Percentiles rank a stretch among this genome's conserved stretches.
phyloP scores from a whole-genome alignment of 1,284 basidiomycete species.

The Volvariella surrecta region DNA sequence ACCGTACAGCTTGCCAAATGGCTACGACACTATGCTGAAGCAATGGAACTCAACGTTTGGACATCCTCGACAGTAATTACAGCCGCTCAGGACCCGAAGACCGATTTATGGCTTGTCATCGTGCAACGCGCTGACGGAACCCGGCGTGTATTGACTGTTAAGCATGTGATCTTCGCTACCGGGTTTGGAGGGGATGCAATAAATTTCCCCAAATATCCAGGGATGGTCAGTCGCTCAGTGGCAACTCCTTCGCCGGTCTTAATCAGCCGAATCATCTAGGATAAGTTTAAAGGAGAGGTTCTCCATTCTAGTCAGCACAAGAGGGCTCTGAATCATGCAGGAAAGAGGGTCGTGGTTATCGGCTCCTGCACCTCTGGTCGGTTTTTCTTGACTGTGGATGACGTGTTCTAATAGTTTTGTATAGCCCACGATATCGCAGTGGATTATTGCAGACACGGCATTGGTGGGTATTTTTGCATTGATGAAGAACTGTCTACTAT shows the following conservation, averaged over 20 bases:
- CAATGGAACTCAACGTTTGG: conserved; percentile 53
- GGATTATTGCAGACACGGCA: conserved; percentile 20
- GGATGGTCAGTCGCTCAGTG: conserved; percentile 15
- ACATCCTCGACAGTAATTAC: conserved; percentile 32
- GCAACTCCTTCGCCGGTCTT: conserved; percentile 1
- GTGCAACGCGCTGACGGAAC: conserved; percentile 35
- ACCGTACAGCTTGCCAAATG: conserved; percentile 43
- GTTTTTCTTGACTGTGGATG: conserved; percentile 3
- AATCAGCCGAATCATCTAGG: conserved; percentile 18
- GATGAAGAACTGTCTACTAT: conserved; percentile 2
- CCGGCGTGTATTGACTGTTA: conserved; percentile 41
- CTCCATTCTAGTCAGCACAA: conserved; percentile 48
- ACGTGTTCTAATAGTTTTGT: neutral
- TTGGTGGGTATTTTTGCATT: conserved; percentile 11
- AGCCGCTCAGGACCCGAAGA: conserved; percentile 31
- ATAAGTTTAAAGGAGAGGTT: conserved; percentile 44
- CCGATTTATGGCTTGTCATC: conserved; percentile 45
- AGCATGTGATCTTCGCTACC: conserved; percentile 53
- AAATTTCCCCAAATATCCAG: conserved; percentile 39
- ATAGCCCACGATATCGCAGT: conserved; percentile 23
- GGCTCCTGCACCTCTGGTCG: conserved; percentile 58
- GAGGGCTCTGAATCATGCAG: conserved; percentile 38
- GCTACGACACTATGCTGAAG: conserved; percentile 49
- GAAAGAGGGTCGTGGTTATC: conserved; percentile 55
- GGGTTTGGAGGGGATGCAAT: conserved; percentile 41